A percentile compares a stretch with the other conserved stretches of the same genome.
phyloP scores from a whole-genome alignment of 768 basidiomycete species.

The Termitomyces heimii region DNA sequence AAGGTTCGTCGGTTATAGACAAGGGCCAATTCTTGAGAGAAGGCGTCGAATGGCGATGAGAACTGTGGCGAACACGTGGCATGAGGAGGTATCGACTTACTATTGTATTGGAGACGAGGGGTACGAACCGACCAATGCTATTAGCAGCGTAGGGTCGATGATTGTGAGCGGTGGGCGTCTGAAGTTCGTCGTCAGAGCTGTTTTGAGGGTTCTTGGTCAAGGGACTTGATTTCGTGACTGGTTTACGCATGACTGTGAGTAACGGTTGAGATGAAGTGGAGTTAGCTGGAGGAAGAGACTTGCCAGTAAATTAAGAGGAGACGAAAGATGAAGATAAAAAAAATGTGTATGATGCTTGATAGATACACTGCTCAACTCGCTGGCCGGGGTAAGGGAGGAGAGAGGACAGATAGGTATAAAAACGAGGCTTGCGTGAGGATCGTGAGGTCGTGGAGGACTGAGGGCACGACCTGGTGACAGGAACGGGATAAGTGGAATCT shows the following conservation, averaged over 20 bases:
- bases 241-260: slow-evolving; percentile 60
- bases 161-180: slow-evolving; percentile 28
- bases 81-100: slow-evolving; percentile 23
- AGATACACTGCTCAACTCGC: slow-evolving; percentile 20
- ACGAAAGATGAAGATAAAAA: slow-evolving; percentile 19
- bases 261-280: slow-evolving; percentile 20
- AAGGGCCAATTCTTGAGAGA: slow-evolving; percentile 42
- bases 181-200: slow-evolving; percentile 27
- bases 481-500: slow-evolving; percentile 22
- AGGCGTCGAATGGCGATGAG: slow-evolving; percentile 13
- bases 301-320: slow-evolving; percentile 39
- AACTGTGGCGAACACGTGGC: slow-evolving; percentile 29
- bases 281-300: slow-evolving; percentile 17
- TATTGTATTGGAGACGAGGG: slow-evolving; percentile 43
- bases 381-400: slow-evolving; percentile 18
- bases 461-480: slow-evolving; percentile 19
- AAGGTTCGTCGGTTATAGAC: slow-evolving; percentile 30
- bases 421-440: slow-evolving; percentile 45
- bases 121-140: slow-evolving; percentile 43
- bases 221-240: slow-evolving; percentile 45
- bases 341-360: slow-evolving; percentile 10
- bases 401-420: slow-evolving; percentile 46
- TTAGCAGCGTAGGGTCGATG: slow-evolving; percentile 27
- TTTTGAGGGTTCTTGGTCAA: slow-evolving; percentile 38
- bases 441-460: slow-evolving; percentile 41